Base-by-base conservation (phyloP, 345 rosid genomes). In the Salix exigua region DNA sequence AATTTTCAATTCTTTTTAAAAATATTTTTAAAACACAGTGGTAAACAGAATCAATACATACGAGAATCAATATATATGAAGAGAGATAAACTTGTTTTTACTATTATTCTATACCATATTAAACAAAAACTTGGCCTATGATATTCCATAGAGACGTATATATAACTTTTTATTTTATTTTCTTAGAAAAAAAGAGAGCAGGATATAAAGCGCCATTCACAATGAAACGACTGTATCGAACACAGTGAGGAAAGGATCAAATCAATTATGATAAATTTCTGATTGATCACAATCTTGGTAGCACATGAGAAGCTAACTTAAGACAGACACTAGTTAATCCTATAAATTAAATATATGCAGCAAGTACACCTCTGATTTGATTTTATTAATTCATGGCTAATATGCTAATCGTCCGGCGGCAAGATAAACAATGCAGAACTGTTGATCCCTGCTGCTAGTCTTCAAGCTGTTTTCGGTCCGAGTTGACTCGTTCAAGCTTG, bases 401-500 rank as follows among this genome's bases (percentile, higher is more conserved):
- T 64, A 30, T 11, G 0, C 21, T 38, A 68, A 25, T 50, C 2
- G 13, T 50, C 7, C 6, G 53, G 10, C 13, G 62, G 26, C 62
- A n/a, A 11, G 8, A 6, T 33, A 4, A 5, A 30, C 10, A 19
- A 67, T 21, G 14, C n/a, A 67, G 25, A 37, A 4, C 40, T 14
- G 12, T 16, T 16, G 53, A 21, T 51, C 21, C 8, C 68, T 60
- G 31, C 50, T 48, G 53, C 60, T 40, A 2, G 28, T 73, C 77
- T 50, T 81, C 83, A 40, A 31, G 50, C 48, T 55, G 74, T 23
- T 64, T 53, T 66, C 75, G 31, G 63, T 85, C 88, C 0, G 84
- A 84, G 77, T 78, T 73, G 80, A 21, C 5, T 58, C 80, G 66
- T 76, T 90, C 90, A 61, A 80, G 88, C 83, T 85, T 88, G 86